Conservation (phyloP, 2,329 filamentous ascomycete species). For the Ambrosiella cleistominuta region DNA sequence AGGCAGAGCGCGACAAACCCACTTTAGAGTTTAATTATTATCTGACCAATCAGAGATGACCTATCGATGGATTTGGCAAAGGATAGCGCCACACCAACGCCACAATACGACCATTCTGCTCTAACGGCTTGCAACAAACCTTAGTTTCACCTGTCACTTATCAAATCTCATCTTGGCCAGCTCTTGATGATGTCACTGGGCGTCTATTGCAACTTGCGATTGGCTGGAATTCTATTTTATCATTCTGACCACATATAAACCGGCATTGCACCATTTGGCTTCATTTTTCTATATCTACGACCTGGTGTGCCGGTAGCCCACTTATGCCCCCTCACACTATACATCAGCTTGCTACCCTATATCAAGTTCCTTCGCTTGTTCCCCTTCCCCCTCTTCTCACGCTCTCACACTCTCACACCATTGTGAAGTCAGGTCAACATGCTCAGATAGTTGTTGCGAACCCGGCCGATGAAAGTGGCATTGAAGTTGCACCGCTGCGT, state of each 20-base stretch:
- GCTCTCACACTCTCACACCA: neutral
- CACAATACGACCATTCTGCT: neutral
- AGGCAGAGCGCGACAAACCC: neutral
- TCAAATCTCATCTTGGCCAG: neutral
- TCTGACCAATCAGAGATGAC: neutral
- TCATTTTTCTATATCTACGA: neutral
- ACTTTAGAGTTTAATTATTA: neutral
- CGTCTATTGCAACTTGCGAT: neutral
- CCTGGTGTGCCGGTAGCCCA: neutral
- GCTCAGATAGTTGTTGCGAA: neutral
- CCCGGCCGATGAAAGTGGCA: neutral
- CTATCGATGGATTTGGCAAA: neutral
- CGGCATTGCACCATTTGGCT: neutral
- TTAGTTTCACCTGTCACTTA: neutral
- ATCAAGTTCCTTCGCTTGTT: neutral
- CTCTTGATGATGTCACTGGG: neutral
- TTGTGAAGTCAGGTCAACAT: neutral
- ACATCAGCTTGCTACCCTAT: neutral
- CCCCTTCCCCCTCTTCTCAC: neutral
- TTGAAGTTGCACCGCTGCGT: conserved; percentile 1
- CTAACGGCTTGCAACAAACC: neutral
- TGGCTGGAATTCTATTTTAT: neutral
- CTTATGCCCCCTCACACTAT: neutral
- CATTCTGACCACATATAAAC: neutral
- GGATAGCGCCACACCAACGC: neutral